These are phyloP conservation scores for Stenogyne calaminthoides DNA, from an alignment of 305 asterid genomes.

Conservation along the genomic window DNA sequence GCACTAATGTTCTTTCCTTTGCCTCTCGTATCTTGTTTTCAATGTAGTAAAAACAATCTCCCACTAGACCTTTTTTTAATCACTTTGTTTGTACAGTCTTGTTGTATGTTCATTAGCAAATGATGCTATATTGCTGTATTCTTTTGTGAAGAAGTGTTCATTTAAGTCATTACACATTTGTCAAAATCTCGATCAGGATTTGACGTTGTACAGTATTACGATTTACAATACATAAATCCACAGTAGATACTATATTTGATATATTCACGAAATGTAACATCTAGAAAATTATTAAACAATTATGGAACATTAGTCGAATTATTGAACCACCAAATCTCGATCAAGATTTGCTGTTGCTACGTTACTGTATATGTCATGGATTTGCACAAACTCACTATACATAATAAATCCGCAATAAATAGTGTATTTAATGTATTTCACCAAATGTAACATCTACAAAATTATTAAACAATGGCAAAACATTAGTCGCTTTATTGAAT, in stretches of 20 bases:
- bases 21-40: background rate
- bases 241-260: background rate
- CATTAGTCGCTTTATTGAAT: conserved; percentile 14
- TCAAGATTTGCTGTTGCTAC: background rate
- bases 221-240: background rate
- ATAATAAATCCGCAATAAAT: background rate
- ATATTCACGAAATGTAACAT: background rate
- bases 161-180: background rate
- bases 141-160: background rate
- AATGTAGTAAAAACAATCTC: background rate
- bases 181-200: background rate
- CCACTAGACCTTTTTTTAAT: background rate
- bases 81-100: background rate
- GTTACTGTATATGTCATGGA: background rate
- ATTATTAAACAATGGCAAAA: background rate
- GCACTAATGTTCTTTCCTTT: background rate
- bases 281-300: background rate
- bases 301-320: background rate
- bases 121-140: background rate
- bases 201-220: background rate
- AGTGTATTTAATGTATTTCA: background rate
- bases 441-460: background rate
- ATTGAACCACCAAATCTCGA: conserved; percentile 6
- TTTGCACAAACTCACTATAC: background rate
- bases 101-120: background rate